Base-by-base conservation (phyloP, 352 stramenopile genomes). In the Phytophthora pini region DNA sequence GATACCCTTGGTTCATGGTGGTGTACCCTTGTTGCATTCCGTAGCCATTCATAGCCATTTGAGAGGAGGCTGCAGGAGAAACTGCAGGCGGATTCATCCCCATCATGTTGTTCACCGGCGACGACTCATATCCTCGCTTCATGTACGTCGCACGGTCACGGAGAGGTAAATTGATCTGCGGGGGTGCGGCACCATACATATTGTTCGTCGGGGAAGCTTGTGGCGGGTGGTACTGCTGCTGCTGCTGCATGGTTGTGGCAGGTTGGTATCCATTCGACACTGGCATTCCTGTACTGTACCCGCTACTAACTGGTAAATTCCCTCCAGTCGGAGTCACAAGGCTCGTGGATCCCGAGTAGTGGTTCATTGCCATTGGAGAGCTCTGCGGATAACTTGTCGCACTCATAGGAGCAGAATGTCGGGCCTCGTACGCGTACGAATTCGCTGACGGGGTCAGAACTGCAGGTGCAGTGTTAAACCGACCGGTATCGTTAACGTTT, bases 141-240 rank as follows among this genome's bases (percentile, higher is more conserved):
- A 86, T 74, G 52, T 88, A 75, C 45, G 73, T 84, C 27, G 72
- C 74, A 22, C 79, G 79, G 47, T 92, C 76, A 13, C 82, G 79
- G 39, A 92, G 67, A 44, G 82, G 79, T 27, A 89, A 41, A 46
- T 89, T 87, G 44, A 92, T 88, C 48, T 89, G 80, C 8, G 76
- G 55, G 9, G 58, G 56, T 15, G 51, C 45, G 15, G 46, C 48
- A 47, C 44, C 40, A 52, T 80, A 74, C 60, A 83, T 69, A 38
- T 72, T 78, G 57, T 71, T 72, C 17, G 60, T 63, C 39, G 62
- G 62, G 20, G 75, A 78, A 32, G 56, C 61, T 50, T 86, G 74
- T n/a, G 68, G 68, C 31, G 80, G 77, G 31, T 67, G 61, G 39
- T 78, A 84, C 41, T 66, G 58, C 17, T 80, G 61, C 15, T 71